Base-by-base conservation (phyloP, 192 early-diverging fungal species). In the Podila epigama region DNA sequence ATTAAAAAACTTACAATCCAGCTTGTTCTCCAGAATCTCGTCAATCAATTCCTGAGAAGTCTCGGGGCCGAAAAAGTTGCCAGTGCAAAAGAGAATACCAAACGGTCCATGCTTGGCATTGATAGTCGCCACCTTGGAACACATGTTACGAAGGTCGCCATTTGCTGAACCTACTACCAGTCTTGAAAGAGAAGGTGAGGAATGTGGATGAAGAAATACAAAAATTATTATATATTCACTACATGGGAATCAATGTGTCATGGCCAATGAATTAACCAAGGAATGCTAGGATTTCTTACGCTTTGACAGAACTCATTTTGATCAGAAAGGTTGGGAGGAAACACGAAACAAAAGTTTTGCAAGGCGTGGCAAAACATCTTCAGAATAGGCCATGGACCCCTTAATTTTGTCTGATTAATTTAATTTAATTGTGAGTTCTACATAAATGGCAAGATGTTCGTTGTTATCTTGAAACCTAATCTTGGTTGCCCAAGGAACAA, bases 21-120 rank as follows among this genome's bases (percentile, higher is more conserved):
- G 79, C 35, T 87, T 86, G 35, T 84, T 77, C 50, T 81, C 80
- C 39, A 92, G 66, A n/a, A 94, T 63, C 4, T 82, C 71, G 15
- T 84, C 78, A 15, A 88, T 63, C 16, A 82, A 71, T 34, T 85
- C 86, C 18, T 82, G 73, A 18, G 81, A 62, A 1, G 77, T 82
- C 20, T 85, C 75, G 6, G 72, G 66, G 15, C 78, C 82, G 80
- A 96, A 95, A 36, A 97, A 90, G 80, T 95, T 92, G 18, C 96
- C 96, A 0, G 87, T 84, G 37, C 92, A 89, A 7, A 97, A 83
- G 27, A 94, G 73, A 28, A 95, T 66, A 33, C 94, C 92, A 68
- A 97, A 97, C 8, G 96, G 96, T 0, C 95, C 95, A 63, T 93
- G 86, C 71, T 95, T 96, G 8, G 75, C 59, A 67, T 95, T 85